Base-by-base conservation (phyloP, 75 land plant genomes). In the Pinus albicaulis region DNA sequence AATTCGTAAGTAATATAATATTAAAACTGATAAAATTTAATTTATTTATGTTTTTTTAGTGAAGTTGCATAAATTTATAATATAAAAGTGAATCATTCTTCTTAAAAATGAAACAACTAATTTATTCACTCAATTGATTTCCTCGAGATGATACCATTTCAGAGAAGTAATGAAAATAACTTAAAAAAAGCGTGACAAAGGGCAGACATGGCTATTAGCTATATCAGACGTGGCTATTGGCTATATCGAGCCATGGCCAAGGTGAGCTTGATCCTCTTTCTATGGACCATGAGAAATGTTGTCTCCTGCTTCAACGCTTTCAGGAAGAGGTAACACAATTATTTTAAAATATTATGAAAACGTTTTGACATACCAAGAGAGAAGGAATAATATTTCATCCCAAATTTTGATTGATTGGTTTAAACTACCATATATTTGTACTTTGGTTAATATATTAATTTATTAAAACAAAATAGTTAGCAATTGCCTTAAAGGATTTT, bases 241-340 rank as follows among this genome's bases (percentile, higher is more conserved):
- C 95, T 13, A 87, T 93, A 69, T 41, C n/a, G n/a, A n/a, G n/a
- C n/a, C n/a, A 81, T 59, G 98, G 99, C 38, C 90, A 93, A 76
- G 98, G 95, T 70, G 80, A 84, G 64, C 82, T 96, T 26, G 97
- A 96, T 83, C 88, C 99, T 28, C 89, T 86, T 65, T 55, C 91
- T 59, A 81, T 91, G 56, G 99, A 96, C 89, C 87, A 90, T 72
- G 98, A 96, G 78, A 92, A 96, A 80, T 93, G 91, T 78, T 88
- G 99, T 7, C 90, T 96, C 59, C 89, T 96, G 97, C 87, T 96
- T 70, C 93, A 96, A 81, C 87, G 99, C 57, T 96, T 96, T 80
- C 99, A 96, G 76, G 98, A 92, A 81, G 99, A 96, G 97, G 99
- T 96, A 58, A 65, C 57, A 57, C 53, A 77, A 31, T 72, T 55